These are phyloP conservation scores for Metschnikowia borealis DNA, from an alignment of 805 yeast genomes.

Conservation along the genomic window DNA sequence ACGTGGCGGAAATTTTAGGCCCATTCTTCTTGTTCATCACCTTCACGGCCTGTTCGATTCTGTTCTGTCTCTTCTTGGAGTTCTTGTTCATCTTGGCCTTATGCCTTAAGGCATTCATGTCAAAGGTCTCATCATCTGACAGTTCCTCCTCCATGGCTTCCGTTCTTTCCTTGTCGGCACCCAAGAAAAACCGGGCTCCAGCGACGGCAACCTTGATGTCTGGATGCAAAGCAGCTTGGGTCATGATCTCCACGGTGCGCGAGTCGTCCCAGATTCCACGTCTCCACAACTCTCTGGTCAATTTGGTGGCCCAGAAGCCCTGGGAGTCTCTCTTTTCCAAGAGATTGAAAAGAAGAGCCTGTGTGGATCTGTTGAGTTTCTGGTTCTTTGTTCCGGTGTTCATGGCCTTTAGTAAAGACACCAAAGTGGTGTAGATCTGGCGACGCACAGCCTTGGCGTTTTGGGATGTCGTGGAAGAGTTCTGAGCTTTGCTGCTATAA, in stretches of 20 bases:
- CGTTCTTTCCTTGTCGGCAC: conserved; percentile 92
- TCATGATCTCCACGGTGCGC: conserved; percentile 95
- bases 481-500: conserved; percentile 43
- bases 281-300: conserved; percentile 95
- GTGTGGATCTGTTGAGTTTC: conserved; percentile 83
- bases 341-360: conserved; percentile 84
- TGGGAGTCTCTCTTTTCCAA: conserved; percentile 72
- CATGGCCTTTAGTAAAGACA: conserved; percentile 73
- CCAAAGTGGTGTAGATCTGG: conserved; percentile 75
- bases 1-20: conserved; percentile 56
- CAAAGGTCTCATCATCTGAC: conserved; percentile 69
- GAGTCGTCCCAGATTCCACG: conserved; percentile 98
- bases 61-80: conserved; percentile 73
- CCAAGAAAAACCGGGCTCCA: conserved; percentile 87
- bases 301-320: conserved; percentile 94
- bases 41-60: conserved; percentile 71
- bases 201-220: conserved; percentile 84
- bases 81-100: conserved; percentile 81
- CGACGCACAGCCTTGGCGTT: conserved; percentile 80
- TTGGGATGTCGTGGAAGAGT: conserved; percentile 39
- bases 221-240: conserved; percentile 87
- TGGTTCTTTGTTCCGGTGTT: conserved; percentile 89
- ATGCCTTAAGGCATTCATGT: conserved; percentile 71
- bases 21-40: conserved; percentile 53
- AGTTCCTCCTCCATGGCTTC: conserved; percentile 72